Evolutionary conservation across 2,329 filamentous ascomycete species (phyloP).

Genomic region (Fusarium luffae): DNA sequence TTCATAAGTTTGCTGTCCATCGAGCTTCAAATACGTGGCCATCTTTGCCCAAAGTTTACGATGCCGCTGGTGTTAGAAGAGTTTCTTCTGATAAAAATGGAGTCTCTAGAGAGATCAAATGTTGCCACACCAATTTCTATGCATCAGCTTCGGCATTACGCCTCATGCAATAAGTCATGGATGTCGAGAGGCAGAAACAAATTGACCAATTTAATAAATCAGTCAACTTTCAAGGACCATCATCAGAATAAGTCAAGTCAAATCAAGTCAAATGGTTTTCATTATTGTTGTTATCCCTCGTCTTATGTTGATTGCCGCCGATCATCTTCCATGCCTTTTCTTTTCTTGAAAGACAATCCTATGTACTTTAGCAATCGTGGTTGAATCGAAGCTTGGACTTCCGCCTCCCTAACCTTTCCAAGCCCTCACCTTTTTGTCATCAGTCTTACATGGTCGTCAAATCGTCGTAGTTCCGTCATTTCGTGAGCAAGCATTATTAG

Average conservation of each 20-base stretch:
- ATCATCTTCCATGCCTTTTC: not conserved
- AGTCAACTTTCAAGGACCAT: not conserved
- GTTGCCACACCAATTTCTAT: constrained; percentile 15
- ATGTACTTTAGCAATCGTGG: constrained; percentile 2
- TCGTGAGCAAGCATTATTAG: constrained; percentile 32
- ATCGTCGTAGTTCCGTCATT: constrained; percentile 25
- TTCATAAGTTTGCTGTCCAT: constrained; percentile 29
- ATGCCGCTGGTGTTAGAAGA: constrained; percentile 18
- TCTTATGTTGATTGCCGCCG: constrained; percentile 11
- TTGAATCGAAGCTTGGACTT: not conserved
- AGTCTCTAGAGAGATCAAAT: not conserved
- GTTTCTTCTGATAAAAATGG: not conserved
- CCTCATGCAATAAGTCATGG: not conserved
- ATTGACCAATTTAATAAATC: not conserved
- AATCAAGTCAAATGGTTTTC: not conserved
- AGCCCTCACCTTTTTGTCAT: constrained; percentile 22
- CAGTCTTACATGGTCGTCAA: constrained; percentile 33
- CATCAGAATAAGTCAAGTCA: not conserved
- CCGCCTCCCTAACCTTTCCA: not conserved
- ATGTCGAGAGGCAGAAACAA: not conserved
- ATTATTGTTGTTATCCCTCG: constrained; percentile 25
- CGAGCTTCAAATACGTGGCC: constrained; percentile 32
- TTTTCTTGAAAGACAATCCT: not conserved
- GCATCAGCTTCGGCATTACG: not conserved
- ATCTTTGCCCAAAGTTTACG: constrained; percentile 1